phyloP scores from a whole-genome alignment of 306 rosid species.

The Quillaja saponaria region DNA sequence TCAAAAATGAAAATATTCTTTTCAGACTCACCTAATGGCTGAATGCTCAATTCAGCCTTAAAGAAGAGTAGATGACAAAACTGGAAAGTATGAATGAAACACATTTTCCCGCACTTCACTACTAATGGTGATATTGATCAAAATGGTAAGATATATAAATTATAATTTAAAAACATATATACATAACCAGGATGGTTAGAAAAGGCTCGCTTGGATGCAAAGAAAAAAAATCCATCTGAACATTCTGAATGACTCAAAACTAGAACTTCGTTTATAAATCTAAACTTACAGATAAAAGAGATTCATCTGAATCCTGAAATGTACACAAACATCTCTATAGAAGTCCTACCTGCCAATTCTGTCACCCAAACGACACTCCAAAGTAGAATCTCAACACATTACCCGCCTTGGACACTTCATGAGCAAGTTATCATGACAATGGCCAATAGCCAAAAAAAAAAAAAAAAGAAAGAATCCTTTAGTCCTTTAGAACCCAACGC shows the following conservation, averaged over 20 bases:
- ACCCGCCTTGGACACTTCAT: slow-evolving; percentile 1
- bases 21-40: no score
- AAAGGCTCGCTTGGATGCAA: slow-evolving; percentile 12
- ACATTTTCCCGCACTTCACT: no score
- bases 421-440: slow-evolving; percentile 2
- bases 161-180: slow-evolving; percentile 5
- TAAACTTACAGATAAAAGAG: slow-evolving; percentile 38
- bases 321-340: slow-evolving; percentile 40
- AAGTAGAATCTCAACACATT: slow-evolving; percentile 9
- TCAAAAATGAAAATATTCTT: no score
- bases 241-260: slow-evolving; percentile 31
- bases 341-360: slow-evolving; percentile 22
- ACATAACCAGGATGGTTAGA: slow-evolving; percentile 6
- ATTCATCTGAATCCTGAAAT: slow-evolving; percentile 35
- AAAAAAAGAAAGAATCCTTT: background rate
- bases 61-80: no score
- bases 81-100: no score
- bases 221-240: slow-evolving; percentile 9
- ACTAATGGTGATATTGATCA: no score
- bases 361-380: background rate
- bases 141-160: no score
- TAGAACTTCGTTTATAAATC: slow-evolving; percentile 33
- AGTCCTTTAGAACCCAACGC: slow-evolving; percentile 71
- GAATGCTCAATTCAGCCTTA: no score
- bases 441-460: background rate